Percentiles rank a stretch among this genome's conserved stretches.
Evolutionary conservation across 1,139 yeast species (phyloP).

Genomic region (Debaryomycetaceae sp.): DNA sequence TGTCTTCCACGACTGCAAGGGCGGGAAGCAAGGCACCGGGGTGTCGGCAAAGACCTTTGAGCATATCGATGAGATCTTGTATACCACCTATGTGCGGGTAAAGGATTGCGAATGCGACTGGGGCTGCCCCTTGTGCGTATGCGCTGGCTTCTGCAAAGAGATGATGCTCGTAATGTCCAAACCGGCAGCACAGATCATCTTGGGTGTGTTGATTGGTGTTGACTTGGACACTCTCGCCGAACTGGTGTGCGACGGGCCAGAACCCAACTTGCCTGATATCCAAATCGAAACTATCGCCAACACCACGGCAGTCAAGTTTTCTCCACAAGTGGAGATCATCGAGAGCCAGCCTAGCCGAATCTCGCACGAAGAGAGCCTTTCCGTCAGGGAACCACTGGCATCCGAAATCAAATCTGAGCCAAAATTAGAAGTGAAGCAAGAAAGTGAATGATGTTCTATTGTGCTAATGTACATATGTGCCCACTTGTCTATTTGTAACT

Average conservation of each 20-base stretch:
- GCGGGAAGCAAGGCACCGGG: conserved; percentile 78
- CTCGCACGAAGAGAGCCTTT: no score
- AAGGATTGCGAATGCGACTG: conserved; percentile 68
- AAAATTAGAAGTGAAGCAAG: conserved; percentile 3
- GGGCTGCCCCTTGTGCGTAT: conserved; percentile 90
- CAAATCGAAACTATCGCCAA: conserved; percentile 65
- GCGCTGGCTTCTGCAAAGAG: conserved; percentile 77
- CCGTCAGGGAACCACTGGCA: no score
- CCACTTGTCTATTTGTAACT: conserved; percentile 5
- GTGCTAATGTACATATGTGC: conserved; percentile 3
- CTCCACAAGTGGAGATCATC: conserved; percentile 56
- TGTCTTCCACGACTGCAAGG: conserved; percentile 77
- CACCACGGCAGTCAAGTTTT: conserved; percentile 47
- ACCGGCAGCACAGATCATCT: conserved; percentile 74
- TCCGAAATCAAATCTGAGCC: conserved; percentile 2
- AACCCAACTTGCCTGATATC: conserved; percentile 67
- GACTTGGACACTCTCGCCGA: conserved; percentile 36
- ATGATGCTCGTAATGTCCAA: conserved; percentile 78
- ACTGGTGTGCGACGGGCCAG: conserved; percentile 73
- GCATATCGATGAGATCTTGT: conserved; percentile 60
- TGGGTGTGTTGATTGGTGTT: conserved; percentile 48
- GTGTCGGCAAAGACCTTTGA: conserved; percentile 75
- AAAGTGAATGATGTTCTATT: background rate
- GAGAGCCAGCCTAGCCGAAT: no score
- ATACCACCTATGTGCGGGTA: conserved; percentile 55